Evolutionary conservation across 352 stramenopile genomes (phyloP), one percentile per base, ranked within the genome.

Genomic region (Aphanomyces astaci): DNA sequence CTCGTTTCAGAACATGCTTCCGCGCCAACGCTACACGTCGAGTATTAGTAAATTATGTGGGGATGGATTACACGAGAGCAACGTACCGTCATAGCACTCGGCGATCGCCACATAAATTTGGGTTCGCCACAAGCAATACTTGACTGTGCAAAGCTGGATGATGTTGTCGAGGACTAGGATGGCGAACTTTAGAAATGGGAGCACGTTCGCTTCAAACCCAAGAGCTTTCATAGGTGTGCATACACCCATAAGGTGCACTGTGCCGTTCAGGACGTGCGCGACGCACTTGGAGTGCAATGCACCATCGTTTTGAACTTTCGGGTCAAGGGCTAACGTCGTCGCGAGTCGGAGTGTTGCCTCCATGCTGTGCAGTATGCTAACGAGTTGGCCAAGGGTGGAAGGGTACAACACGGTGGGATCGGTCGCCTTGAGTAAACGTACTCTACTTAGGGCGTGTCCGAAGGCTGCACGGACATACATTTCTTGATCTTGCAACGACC

Each of bases 251-350:
- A 90, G 63, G 25, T 86, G 45, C 9, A 90, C 55, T 1, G 82
- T 82, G 0, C 85, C 85, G 22, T 94, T 92, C 19, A 90, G 66
- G 4, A 84, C 72, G 11, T 91, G 67, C 79, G 83, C 62, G 32
- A 68, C 24, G 32, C 27, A 68, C 17, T 45, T 60, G 3, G 28
- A n/a, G n/a, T 68, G 62, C 19, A 28, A 17, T 11, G n/a, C 27
- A 27, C 25, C 59, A 33, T 59, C 27, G 13, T 25, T 31, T 46
- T 49, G 40, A 19, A 68, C 62, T 32, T 43, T n/a, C 10, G 40
- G 62, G 36, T 51, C 19, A 3, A 59, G 17, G 25, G 62, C 39
- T 15, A 68, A 22, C 15, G n/a, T 9, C 17, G 59, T 19, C 24
- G 62, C 62, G 3, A n/a, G 5, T 2, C 7, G 3, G 10, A 68